A percentile compares a stretch with the other conserved stretches of the same genome.
Conservation (phyloP, 352 stramenopile genomes). For the Globisporangium barbulae region DNA sequence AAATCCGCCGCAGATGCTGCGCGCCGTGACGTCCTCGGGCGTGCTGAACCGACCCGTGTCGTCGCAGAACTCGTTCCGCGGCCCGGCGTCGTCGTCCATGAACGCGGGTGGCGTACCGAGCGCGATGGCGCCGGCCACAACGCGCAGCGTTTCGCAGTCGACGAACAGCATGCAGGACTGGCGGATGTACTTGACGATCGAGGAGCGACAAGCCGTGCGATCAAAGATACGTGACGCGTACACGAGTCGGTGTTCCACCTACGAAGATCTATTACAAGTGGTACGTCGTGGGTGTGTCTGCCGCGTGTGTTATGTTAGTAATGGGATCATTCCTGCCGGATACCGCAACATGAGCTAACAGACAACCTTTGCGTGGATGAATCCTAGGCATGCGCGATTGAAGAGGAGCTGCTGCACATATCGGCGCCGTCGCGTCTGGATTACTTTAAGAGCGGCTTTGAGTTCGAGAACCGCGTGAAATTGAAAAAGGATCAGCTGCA, state of each 20-base stretch:
- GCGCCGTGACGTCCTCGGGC: slow-evolving; percentile 76
- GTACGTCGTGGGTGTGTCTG: slow-evolving; percentile 26
- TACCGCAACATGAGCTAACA: neutral
- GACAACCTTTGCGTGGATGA: neutral
- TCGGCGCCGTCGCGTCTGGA: slow-evolving; percentile 83
- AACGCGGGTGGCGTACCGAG: slow-evolving; percentile 12
- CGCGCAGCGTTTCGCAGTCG: slow-evolving; percentile 59
- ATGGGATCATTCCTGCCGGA: neutral
- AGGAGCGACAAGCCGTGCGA: slow-evolving; percentile 84
- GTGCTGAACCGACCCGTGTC: slow-evolving; percentile 68
- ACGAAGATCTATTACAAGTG: slow-evolving; percentile 88
- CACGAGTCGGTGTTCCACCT: slow-evolving; percentile 77
- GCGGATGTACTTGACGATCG: slow-evolving; percentile 89
- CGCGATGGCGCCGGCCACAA: slow-evolving; percentile 31
- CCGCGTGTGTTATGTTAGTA: neutral
- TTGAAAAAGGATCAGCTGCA: slow-evolving; percentile 89
- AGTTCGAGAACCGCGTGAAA: slow-evolving; percentile 90
- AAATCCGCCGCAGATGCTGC: slow-evolving; percentile 80
- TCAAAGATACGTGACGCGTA: slow-evolving; percentile 88
- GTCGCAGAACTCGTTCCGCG: slow-evolving; percentile 23
- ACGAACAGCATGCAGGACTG: slow-evolving; percentile 77
- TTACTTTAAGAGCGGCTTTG: slow-evolving; percentile 90
- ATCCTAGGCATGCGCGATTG: slow-evolving; percentile 76
- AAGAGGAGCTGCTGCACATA: slow-evolving; percentile 88
- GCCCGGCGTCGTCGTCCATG: slow-evolving; percentile 18